Evolutionary conservation across 2,329 filamentous ascomycete species (phyloP).

Genomic region (Diplocarpon mali): DNA sequence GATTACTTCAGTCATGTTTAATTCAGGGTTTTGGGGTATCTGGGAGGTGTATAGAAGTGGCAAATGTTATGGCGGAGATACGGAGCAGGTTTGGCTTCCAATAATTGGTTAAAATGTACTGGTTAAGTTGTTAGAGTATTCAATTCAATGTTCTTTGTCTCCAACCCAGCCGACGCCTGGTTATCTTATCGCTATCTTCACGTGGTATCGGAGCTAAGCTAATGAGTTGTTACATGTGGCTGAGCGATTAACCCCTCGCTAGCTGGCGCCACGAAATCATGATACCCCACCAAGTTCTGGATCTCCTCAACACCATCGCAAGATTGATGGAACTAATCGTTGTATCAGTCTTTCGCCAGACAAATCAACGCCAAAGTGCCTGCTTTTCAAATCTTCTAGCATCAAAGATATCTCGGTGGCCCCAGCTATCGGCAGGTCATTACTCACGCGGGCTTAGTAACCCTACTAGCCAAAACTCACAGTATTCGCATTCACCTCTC

Average conservation of each 20-base stretch:
- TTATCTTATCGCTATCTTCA: neutral
- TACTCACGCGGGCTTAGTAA: neutral
- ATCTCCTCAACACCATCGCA: neutral
- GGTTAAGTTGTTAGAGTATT: no score
- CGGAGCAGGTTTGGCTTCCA: no score
- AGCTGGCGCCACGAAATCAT: neutral
- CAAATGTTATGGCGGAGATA: no score
- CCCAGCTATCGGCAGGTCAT: constrained; percentile 1
- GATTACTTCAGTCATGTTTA: constrained; percentile 23
- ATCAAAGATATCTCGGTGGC: neutral
- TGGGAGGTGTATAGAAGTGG: neutral
- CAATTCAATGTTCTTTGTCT: no score
- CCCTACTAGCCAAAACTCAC: neutral
- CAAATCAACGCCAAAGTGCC: neutral
- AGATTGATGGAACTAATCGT: neutral
- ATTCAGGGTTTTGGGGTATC: neutral
- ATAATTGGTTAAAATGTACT: no score
- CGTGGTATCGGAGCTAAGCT: neutral
- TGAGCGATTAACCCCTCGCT: no score
- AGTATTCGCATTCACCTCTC: constrained; percentile 1
- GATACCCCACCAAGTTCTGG: neutral
- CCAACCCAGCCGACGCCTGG: neutral
- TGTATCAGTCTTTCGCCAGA: neutral
- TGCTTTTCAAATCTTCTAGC: neutral
- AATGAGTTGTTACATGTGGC: no score